These are phyloP conservation scores for Plenodomus biglobosus DNA, from an alignment of 2,329 filamentous ascomycete genomes.

Conservation along the genomic window DNA sequence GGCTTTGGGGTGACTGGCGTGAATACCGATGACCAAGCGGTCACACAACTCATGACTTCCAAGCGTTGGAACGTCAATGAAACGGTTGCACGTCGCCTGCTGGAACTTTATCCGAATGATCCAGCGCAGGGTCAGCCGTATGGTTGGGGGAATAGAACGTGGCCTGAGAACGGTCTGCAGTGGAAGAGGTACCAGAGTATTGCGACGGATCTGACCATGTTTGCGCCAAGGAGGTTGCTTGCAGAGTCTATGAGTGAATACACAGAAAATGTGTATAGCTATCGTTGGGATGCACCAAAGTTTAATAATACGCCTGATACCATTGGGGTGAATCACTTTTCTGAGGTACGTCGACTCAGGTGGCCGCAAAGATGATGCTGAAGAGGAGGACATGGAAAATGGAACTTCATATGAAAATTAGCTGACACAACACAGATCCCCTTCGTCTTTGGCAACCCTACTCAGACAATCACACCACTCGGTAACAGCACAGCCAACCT, in stretches of 20 bases:
- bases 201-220: conserved; percentile 34
- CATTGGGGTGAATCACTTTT: conserved; percentile 36
- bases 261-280: conserved; percentile 27
- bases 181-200: conserved; percentile 34
- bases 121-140: conserved; percentile 52
- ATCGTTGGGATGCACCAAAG: conserved; percentile 37
- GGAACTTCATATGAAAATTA: too few relatives aligned
- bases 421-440: too few relatives aligned
- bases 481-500: conserved; percentile 27
- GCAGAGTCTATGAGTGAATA: conserved; percentile 27
- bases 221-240: conserved; percentile 27
- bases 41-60: conserved; percentile 32
- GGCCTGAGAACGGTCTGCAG: conserved; percentile 32
- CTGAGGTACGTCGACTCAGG: conserved; percentile 16
- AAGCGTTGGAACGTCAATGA: conserved; percentile 35
- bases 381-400: too few relatives aligned
- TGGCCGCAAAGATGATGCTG: too few relatives aligned
- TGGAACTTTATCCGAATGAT: conserved; percentile 36
- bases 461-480: conserved; percentile 30
- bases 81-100: conserved; percentile 19
- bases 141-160: conserved; percentile 34
- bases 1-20: conserved; percentile 59
- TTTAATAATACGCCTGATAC: conserved; percentile 31
- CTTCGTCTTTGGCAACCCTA: conserved; percentile 32
- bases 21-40: conserved; percentile 45